Evolutionary conservation across 371 early-diverging fungal genomes (phyloP).

Genomic region (Actinomucor elegans): DNA sequence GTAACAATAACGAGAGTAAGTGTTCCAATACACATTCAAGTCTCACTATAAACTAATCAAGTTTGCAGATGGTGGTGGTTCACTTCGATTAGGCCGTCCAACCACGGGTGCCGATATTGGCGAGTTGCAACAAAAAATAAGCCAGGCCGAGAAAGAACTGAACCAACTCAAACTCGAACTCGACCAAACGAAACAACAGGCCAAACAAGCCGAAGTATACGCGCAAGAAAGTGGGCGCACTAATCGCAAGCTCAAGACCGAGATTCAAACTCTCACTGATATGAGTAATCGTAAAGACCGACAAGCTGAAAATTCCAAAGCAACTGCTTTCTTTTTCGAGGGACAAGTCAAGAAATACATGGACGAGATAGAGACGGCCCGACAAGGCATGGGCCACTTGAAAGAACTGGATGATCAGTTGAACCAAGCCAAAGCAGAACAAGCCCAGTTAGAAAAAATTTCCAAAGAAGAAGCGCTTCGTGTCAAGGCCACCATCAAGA

Average conservation of each 20-base stretch:
- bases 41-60: not conserved
- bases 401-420: constrained; percentile 47
- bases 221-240: constrained; percentile 50
- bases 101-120: constrained; percentile 53
- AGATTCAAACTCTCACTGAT: constrained; percentile 51
- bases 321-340: constrained; percentile 53
- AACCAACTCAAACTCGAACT: constrained; percentile 33
- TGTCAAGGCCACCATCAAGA: constrained; percentile 28
- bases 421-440: constrained; percentile 39
- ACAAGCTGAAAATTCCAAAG: constrained; percentile 53
- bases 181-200: constrained; percentile 46
- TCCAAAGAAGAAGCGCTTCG: constrained; percentile 33
- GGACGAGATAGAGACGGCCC: constrained; percentile 51
- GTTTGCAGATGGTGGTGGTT: not conserved
- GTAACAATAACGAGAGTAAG: not conserved
- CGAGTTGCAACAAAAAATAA: constrained; percentile 49
- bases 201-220: constrained; percentile 46
- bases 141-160: constrained; percentile 43
- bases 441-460: constrained; percentile 33
- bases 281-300: constrained; percentile 55
- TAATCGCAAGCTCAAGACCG: constrained; percentile 48
- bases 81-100: constrained; percentile 15
- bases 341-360: constrained; percentile 53
- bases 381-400: constrained; percentile 47
- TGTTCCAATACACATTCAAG: not conserved